Conservation (phyloP, 176 grass and related monocot genomes). For the Raddia guianensis region DNA sequence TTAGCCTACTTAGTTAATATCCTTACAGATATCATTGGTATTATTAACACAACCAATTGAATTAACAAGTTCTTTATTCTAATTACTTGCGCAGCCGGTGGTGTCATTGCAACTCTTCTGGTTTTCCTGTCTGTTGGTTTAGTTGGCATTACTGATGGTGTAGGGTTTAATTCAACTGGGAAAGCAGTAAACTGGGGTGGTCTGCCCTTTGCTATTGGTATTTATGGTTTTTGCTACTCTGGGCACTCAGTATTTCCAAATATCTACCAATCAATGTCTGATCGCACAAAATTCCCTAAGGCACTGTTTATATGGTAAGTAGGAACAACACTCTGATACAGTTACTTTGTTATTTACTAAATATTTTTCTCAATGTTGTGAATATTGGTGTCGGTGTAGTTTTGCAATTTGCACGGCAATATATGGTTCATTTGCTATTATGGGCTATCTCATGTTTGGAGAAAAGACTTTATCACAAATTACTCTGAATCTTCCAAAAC, state of each 20-base stretch:
- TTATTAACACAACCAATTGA: conserved; percentile 10
- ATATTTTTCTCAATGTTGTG: conserved; percentile 39
- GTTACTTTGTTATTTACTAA: conserved; percentile 2
- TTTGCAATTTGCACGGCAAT: conserved; percentile 78
- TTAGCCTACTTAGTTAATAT: conserved; percentile 13
- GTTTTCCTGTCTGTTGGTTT: conserved; percentile 67
- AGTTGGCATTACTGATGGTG: conserved; percentile 56
- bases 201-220: conserved; percentile 82
- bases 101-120: conserved; percentile 71
- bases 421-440: conserved; percentile 74
- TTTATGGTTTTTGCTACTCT: conserved; percentile 92
- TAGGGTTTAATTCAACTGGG: conserved; percentile 76
- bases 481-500: conserved; percentile 89
- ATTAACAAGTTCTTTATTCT: neutral
- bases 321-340: neutral
- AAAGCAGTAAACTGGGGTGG: conserved; percentile 71
- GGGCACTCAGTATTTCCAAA: conserved; percentile 94
- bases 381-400: conserved; percentile 50
- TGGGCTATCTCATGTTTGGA: conserved; percentile 95
- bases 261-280: conserved; percentile 96
- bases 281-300: conserved; percentile 85
- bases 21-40: neutral
- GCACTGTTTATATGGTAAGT: conserved; percentile 77
- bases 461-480: conserved; percentile 89
- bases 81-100: conserved; percentile 57